Base-by-base conservation (phyloP, 2,329 filamentous ascomycete genomes). In the Orbilia javanica region DNA sequence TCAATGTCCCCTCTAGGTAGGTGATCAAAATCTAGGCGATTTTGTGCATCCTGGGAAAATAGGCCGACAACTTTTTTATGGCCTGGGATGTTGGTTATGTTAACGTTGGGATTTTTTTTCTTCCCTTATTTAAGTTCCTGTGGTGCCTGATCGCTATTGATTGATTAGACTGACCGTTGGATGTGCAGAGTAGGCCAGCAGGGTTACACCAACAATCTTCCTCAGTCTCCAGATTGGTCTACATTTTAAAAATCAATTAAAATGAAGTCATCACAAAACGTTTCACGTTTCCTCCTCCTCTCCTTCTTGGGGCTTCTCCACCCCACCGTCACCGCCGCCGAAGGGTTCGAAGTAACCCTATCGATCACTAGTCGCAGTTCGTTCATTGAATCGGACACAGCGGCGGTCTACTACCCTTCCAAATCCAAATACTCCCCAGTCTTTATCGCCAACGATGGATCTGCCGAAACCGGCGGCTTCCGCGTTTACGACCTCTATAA, bases 381-480 rank as follows among this genome's bases (percentile, higher is more conserved):
- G 18, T 80, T 83, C 7, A 81, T 86, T 69, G 84, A 86, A 48
- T 85, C 86, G 0, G 86, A 86, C 65, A 85, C 82, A 82, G 84
- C 85, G 1, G 79, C 84, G 2, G 80, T 85, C 3, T 85, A 85
- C 81, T 86, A 87, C 78, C 84, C 85, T 5, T 36, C 25, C 3
- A 73, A 66, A 22, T 10, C 3, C n/a, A 73, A 73, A 39, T 39
- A 57, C 13, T 48, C 69, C 7, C 57, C 42, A 1, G 46, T 86
- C 4, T 82, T 87, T 1, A 80, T 87, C n/a, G 85, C 85, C 18
- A 87, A 87, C 42, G 86, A 87, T 64, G 86, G 84, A 11, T 84
- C 84, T 0, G 84, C 85, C 6, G 84, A 83, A 20, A 84, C 83
- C 2, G 86, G 86, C 10, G 86, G 86, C 0, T 84, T 87, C 36